These are phyloP conservation scores for Fusarium gaditjirri DNA, from an alignment of 2,329 filamentous ascomycete genomes.

Conservation along the genomic window DNA sequence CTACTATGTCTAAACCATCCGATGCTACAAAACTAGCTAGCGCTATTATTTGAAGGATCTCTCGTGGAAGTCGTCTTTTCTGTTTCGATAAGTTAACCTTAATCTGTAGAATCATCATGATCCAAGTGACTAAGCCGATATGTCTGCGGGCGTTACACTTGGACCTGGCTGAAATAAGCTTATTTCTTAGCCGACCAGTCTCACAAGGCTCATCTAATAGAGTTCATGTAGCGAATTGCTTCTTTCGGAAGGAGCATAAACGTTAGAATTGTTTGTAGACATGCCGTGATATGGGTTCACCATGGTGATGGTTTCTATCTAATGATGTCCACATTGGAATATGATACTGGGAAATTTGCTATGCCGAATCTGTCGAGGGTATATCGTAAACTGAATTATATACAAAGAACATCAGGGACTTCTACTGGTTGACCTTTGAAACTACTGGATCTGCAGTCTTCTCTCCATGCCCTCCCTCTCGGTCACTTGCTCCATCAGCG, in stretches of 20 bases:
- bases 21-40: fast-evolving
- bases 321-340: fast-evolving
- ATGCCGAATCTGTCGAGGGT: neutral
- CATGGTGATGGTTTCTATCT: fast-evolving
- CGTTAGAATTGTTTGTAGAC: fast-evolving
- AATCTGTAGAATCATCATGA: no score
- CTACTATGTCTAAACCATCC: neutral
- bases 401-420: fast-evolving
- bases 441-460: constrained; percentile 9
- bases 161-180: neutral
- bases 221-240: neutral
- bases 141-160: neutral
- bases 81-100: fast-evolving
- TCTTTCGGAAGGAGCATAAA: neutral
- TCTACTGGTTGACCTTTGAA: constrained; percentile 7
- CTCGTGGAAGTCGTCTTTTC: fast-evolving
- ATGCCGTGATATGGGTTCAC: neutral
- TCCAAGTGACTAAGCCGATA: neutral
- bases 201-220: neutral
- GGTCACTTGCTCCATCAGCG: neutral
- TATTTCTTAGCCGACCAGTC: neutral
- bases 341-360: neutral
- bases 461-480: neutral
- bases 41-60: fast-evolving
- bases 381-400: neutral